Evolutionary conservation across 768 basidiomycete genomes (phyloP).

Genomic region (Auricularia heimuer): DNA sequence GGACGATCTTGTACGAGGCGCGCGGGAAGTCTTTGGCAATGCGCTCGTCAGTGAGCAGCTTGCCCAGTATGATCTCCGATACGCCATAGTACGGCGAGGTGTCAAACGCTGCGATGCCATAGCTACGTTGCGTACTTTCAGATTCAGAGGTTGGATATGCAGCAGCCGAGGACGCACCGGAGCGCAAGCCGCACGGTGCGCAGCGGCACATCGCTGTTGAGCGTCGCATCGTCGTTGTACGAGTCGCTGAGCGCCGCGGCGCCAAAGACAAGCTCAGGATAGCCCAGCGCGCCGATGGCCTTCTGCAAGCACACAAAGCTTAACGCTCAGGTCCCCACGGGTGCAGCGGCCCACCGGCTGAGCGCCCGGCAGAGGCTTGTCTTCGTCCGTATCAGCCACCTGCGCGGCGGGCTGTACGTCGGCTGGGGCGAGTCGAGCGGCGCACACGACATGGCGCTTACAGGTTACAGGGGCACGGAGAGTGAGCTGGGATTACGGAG

Average conservation of each 20-base stretch:
- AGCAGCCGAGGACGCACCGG: conserved; percentile 36
- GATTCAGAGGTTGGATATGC: too few relatives aligned
- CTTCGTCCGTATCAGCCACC: conserved; percentile 33
- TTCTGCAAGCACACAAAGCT: background rate
- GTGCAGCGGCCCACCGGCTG: conserved; percentile 24
- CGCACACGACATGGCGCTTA: conserved; percentile 7
- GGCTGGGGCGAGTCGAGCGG: conserved; percentile 34
- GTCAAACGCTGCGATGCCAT: conserved; percentile 75
- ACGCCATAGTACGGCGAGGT: conserved; percentile 74
- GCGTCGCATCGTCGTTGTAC: conserved; percentile 54
- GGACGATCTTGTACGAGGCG: conserved; percentile 63
- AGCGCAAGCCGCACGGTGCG: conserved; percentile 66
- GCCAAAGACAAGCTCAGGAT: conserved; percentile 55
- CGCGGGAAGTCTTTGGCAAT: conserved; percentile 66
- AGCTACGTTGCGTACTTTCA: conserved; percentile 31
- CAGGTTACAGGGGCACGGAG: background rate
- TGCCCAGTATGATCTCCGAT: conserved; percentile 70
- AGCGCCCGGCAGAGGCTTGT: conserved; percentile 27
- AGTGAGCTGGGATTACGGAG: background rate
- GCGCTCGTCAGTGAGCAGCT: conserved; percentile 36
- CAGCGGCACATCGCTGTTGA: conserved; percentile 47
- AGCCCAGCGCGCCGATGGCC: conserved; percentile 20
- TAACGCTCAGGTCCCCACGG: background rate
- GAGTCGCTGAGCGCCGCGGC: conserved; percentile 57
- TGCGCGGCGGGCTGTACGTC: conserved; percentile 21